phyloP scores from a whole-genome alignment of 257 asterid species.

The Thymus mandschuricus region DNA sequence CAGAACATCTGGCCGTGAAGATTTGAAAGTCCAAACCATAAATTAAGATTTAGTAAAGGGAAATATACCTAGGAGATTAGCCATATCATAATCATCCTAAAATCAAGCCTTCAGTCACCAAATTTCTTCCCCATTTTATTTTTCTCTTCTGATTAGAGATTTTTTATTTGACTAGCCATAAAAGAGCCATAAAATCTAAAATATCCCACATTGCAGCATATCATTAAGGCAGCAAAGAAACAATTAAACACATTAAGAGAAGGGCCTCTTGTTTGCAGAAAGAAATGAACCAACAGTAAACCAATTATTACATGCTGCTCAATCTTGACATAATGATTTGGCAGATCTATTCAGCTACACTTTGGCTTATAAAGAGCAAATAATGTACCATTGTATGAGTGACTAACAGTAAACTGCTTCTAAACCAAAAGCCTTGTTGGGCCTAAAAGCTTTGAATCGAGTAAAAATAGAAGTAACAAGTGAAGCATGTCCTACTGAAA shows the following conservation, averaged over 20 bases:
- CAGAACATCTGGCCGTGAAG: constrained; percentile 22
- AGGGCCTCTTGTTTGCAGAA: neutral
- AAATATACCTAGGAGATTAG: constrained; percentile 13
- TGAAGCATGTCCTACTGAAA: neutral
- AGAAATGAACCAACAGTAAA: constrained; percentile 15
- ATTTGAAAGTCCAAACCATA: constrained; percentile 7
- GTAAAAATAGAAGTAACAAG: neutral
- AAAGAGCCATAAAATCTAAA: neutral
- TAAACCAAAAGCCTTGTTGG: neutral
- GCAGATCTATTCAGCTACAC: neutral
- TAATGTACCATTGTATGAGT: neutral
- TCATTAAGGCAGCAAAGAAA: neutral
- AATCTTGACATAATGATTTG: constrained; percentile 7
- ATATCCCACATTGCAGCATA: neutral
- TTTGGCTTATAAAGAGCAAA: neutral
- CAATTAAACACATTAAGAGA: constrained; percentile 4
- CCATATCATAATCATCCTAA: constrained; percentile 5
- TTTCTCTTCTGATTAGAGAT: neutral
- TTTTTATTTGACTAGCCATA: neutral
- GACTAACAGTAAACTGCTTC: neutral
- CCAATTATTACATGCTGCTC: neutral
- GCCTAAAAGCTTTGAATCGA: neutral
- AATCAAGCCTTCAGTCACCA: constrained; percentile 14
- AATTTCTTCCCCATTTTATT: neutral
- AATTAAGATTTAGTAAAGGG: constrained; percentile 26